Evolutionary conservation across 2,329 filamentous ascomycete genomes (phyloP), one percentile per base, ranked within the genome.

Genomic region (Aspergillus alliaceus): DNA sequence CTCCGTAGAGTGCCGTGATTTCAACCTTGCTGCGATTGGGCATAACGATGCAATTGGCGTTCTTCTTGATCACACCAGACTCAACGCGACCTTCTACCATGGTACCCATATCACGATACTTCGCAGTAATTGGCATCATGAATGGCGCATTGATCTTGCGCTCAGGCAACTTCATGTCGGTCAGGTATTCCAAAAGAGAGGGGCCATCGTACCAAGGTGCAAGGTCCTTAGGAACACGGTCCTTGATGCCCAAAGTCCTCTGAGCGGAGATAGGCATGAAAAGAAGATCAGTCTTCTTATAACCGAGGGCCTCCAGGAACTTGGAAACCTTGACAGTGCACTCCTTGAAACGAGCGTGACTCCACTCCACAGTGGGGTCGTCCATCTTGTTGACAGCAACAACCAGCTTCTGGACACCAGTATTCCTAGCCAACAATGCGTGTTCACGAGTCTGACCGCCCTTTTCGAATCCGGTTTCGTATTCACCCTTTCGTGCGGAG

Each of bases 381-480:
- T 99, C 95, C 96, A 99, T 99, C 84, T 99, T 99, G 86, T 99
- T 99, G 73, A 97, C 93, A 53, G 85, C 95, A 29, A 99, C 88
- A 46, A 98, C 83, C 55, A 99, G 84, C 80, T 97, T 97, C 83
- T 96, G 96, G 59, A 99, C 95, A 77, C 95, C 95, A 74, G 96
- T 93, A 1, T 96, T 99, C 80, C 98, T 96, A 66, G 96, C 96
- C 72, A 99, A 84, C 82, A 99, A 91, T 56, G 96, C 95, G 77
- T 98, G 93, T 84, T 99, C 95, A 73, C 95, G 86, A 53, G 95
- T 99, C 77, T 99, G 95, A 35, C 95, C 93, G 62, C 95, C 95
- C 81, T 89, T 90, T 69, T 99, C 95, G 74, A 99, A 99, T 50
- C 95, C 95, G 32, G 95, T 98, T 79, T 99, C 95, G 76, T 98